phyloP scores from a whole-genome alignment of 2,329 filamentous ascomycete genomes.

The Colletotrichum zoysiae region DNA sequence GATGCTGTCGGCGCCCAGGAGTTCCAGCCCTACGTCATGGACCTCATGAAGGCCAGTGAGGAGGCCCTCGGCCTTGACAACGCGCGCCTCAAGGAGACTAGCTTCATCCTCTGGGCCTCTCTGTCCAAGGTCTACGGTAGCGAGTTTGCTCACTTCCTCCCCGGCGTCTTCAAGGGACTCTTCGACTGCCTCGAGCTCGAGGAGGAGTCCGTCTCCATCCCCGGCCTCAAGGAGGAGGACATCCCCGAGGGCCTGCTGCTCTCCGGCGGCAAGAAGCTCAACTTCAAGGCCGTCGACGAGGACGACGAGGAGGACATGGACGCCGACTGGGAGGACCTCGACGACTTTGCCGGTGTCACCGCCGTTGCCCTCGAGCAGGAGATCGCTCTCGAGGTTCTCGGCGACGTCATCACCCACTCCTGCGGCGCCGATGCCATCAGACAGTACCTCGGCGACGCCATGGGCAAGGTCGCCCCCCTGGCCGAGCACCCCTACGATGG shows the following conservation, averaged over 20 bases:
- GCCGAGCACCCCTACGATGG: constrained; percentile 93
- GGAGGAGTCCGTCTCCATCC: constrained; percentile 86
- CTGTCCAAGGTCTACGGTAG: constrained; percentile 94
- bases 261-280: constrained; percentile 86
- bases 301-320: constrained; percentile 70
- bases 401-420: constrained; percentile 90
- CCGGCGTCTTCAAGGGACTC: constrained; percentile 82
- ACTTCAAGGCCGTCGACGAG: constrained; percentile 71
- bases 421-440: constrained; percentile 79
- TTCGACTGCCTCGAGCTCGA: constrained; percentile 89
- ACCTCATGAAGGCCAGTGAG: constrained; percentile 92
- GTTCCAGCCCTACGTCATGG: constrained; percentile 92
- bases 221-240: constrained; percentile 70
- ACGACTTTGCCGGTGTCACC: constrained; percentile 85
- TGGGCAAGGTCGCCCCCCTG: constrained; percentile 84
- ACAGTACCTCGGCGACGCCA: constrained; percentile 88
- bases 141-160: constrained; percentile 82
- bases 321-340: constrained; percentile 85
- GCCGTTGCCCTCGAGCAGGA: constrained; percentile 96
- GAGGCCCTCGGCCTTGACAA: constrained; percentile 91
- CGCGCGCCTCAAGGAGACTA: constrained; percentile 92
- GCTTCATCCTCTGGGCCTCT: constrained; percentile 96
- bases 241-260: constrained; percentile 75
- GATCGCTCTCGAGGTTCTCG: constrained; percentile 94
- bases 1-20: constrained; percentile 85